Conservation (phyloP, 108 stramenopile genomes). For the Fragilariopsis cylindrus region DNA sequence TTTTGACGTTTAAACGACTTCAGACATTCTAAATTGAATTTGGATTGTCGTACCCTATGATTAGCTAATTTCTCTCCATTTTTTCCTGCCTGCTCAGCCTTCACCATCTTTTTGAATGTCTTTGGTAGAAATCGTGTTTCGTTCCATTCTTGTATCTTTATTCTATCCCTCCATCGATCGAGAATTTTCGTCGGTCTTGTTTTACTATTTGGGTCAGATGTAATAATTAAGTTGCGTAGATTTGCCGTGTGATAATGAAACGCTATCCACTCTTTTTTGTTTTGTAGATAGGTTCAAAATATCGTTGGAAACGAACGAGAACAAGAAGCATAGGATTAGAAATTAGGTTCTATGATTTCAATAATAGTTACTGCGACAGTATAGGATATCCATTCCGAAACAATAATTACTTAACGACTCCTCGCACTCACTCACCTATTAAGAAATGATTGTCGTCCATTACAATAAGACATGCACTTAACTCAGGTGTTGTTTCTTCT, state of each 20-base stretch:
- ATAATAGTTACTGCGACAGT: no score
- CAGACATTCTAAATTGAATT: constrained; percentile 30
- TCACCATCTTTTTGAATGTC: constrained; percentile 17
- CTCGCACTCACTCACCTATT: constrained; percentile 23
- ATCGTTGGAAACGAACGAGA: no score
- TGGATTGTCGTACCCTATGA: constrained; percentile 33
- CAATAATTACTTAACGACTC: no score
- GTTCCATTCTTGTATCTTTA: constrained; percentile 34
- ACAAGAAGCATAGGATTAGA: no score
- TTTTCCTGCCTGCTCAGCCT: constrained; percentile 1
- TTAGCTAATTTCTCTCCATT: constrained; percentile 9
- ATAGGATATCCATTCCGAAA: background rate
- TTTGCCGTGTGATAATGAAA: constrained; percentile 52
- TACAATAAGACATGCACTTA: constrained; percentile 21
- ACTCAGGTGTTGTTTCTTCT: no score
- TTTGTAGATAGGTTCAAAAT: no score
- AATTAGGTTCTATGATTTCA: no score
- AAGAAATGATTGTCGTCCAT: constrained; percentile 39
- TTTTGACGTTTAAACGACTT: background rate
- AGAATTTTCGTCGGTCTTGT: constrained; percentile 36
- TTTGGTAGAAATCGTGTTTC: constrained; percentile 26
- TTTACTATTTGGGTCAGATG: constrained; percentile 39
- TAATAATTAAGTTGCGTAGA: constrained; percentile 45
- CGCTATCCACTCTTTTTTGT: constrained; percentile 52
- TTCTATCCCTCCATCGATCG: constrained; percentile 38